Evolutionary conservation across 2,329 filamentous ascomycete genomes (phyloP).

Genomic region (Calonectria pauciramosa): DNA sequence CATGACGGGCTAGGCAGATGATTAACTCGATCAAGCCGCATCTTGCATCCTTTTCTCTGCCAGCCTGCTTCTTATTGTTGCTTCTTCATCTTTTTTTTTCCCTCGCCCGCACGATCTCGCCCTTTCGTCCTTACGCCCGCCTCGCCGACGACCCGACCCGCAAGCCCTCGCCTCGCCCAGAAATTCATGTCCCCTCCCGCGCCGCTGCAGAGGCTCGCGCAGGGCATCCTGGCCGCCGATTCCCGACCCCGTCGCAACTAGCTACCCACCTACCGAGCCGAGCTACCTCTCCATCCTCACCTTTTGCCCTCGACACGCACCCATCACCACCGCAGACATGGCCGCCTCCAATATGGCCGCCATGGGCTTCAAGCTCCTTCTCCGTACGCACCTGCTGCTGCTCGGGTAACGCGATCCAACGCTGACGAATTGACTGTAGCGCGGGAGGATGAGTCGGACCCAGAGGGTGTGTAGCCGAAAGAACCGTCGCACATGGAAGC

Average conservation of each 20-base stretch:
- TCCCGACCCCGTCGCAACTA: conserved; percentile 30
- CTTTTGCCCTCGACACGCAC: not conserved
- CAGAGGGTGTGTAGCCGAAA: conserved; percentile 48
- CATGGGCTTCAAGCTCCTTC: conserved; percentile 50
- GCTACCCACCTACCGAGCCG: not conserved
- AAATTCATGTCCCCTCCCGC: conserved; percentile 41
- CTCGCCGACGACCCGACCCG: not conserved
- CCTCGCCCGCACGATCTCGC: not conserved
- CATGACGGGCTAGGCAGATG: conserved; percentile 15
- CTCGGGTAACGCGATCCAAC: not conserved
- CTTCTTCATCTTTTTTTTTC: not conserved
- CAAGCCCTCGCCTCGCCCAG: not conserved
- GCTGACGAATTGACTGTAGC: conserved; percentile 44
- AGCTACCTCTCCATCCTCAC: not conserved
- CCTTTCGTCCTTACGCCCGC: not conserved
- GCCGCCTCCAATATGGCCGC: conserved; percentile 43
- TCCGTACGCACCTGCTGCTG: conserved; percentile 35
- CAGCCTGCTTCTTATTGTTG: not conserved
- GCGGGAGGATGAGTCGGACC: conserved; percentile 51
- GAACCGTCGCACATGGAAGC: conserved; percentile 13
- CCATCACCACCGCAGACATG: conserved; percentile 33
- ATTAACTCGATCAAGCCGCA: conserved; percentile 20
- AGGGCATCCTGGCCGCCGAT: conserved; percentile 38
- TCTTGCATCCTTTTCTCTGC: not conserved
- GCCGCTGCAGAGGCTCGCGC: conserved; percentile 44